Evolutionary conservation across 2,329 filamentous ascomycete genomes (phyloP).

Genomic region (Colletotrichum tropicicola): DNA sequence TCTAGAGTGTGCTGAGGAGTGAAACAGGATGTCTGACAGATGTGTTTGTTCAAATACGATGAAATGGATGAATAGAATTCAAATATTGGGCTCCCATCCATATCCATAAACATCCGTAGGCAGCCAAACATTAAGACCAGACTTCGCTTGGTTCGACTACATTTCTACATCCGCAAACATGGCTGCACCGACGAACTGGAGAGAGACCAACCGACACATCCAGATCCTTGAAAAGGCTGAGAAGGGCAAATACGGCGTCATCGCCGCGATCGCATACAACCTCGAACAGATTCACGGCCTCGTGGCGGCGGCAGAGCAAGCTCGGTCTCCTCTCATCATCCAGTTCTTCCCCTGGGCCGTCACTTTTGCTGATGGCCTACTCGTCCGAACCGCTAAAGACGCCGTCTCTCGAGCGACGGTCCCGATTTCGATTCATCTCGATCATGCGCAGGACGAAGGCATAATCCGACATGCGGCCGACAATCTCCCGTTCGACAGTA

Average conservation of each 20-base stretch:
- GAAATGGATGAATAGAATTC: too few relatives aligned
- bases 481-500: constrained; percentile 70
- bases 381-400: constrained; percentile 64
- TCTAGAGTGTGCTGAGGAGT: background rate
- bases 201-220: constrained; percentile 1
- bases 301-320: constrained; percentile 72
- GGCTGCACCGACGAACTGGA: constrained; percentile 3
- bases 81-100: background rate
- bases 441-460: constrained; percentile 67
- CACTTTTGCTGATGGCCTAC: constrained; percentile 64
- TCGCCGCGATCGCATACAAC: constrained; percentile 65
- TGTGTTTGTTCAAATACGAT: too few relatives aligned
- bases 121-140: too few relatives aligned
- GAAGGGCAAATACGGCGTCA: constrained; percentile 55
- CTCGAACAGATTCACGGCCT: constrained; percentile 75
- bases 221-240: constrained; percentile 14
- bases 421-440: constrained; percentile 70
- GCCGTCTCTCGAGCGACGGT: constrained; percentile 64
- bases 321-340: constrained; percentile 72
- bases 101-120: too few relatives aligned
- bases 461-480: constrained; percentile 66
- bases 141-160: background rate
- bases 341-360: constrained; percentile 79
- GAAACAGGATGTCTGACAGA: background rate
- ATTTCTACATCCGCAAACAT: background rate